Percentiles rank a stretch among this genome's conserved stretches.
These are phyloP conservation scores for Sophora flavescens DNA, from an alignment of 306 rosid species.

Conservation along the genomic window DNA sequence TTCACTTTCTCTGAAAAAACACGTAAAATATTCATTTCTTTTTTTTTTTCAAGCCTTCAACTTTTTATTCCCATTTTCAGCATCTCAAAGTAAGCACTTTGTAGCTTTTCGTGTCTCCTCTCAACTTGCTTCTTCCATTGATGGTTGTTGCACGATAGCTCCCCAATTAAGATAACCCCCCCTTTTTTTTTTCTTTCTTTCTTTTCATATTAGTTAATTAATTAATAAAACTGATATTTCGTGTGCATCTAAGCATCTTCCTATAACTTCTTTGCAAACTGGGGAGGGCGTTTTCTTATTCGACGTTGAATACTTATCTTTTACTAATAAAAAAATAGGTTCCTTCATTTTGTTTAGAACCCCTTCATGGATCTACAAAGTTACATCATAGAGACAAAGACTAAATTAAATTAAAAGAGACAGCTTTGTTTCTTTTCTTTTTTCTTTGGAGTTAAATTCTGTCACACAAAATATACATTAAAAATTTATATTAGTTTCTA, in stretches of 20 bases:
- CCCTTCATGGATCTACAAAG: constrained; percentile 55
- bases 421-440: neutral
- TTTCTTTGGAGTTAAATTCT: neutral
- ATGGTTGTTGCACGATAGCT: constrained; percentile 50
- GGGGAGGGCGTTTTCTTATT: constrained; percentile 45
- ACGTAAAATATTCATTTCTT: constrained; percentile 11
- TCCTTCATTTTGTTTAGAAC: constrained; percentile 47
- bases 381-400: constrained; percentile 23
- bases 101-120: constrained; percentile 60
- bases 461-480: constrained; percentile 17
- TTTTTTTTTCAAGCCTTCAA: neutral
- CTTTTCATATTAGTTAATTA: neutral
- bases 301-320: constrained; percentile 46
- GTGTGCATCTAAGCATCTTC: constrained; percentile 40
- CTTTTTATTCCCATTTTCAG: constrained; percentile 28
- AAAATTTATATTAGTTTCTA: neutral
- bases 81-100: neutral
- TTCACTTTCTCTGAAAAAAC: constrained; percentile 3
- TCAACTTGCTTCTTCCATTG: constrained; percentile 34
- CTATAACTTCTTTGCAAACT: constrained; percentile 28
- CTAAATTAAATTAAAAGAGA: neutral
- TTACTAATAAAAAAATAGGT: constrained; percentile 19
- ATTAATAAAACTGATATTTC: constrained; percentile 35
- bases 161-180: constrained; percentile 33
- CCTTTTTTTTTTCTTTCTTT: neutral